Evolutionary conservation across 1,284 basidiomycete genomes (phyloP), one percentile per base, ranked within the genome.

Genomic region (Phenoliferia sp.): DNA sequence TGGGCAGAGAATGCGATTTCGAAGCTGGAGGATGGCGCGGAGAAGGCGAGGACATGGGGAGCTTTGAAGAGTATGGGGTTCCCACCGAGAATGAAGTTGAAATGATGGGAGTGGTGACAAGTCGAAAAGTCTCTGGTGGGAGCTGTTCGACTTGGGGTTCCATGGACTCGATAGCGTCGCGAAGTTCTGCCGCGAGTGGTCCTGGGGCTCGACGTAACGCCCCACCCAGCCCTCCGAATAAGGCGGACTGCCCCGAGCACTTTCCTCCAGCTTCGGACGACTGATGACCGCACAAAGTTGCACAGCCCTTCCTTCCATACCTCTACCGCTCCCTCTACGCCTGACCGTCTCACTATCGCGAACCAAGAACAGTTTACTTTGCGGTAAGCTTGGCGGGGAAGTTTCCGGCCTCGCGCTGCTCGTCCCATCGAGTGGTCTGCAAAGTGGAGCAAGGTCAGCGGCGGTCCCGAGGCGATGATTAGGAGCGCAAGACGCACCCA

Each of bases 321-420:
- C n/a, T n/a, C n/a, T n/a, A n/a, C n/a, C n/a, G n/a, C n/a, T n/a
- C n/a, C n/a, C n/a, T n/a, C n/a, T n/a, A n/a, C n/a, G n/a, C n/a
- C n/a, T n/a, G n/a, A n/a, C n/a, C n/a, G n/a, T n/a, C n/a, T n/a
- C n/a, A n/a, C n/a, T n/a, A n/a, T n/a, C n/a, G n/a, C n/a, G n/a
- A n/a, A n/a, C n/a, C n/a, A n/a, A n/a, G n/a, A 44, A 33, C 56
- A n/a, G 32, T 1, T 32, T 4, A 19, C 2, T 28, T 31, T 6
- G 16, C 56, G 56, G 3, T 62, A 57, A 71, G 68, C 59, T 66
- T 66, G 32, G 90, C 89, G 57, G 93, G 92, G 88, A 97, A 97
- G 52, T 89, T 91, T 72, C 91, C 91, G 75, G 81, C 87, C 80
- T 96, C 93, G 79, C 93, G 86, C 82, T 96, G 92, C 70, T 95